These are phyloP conservation scores for Suhomyces atakaporum DNA, from an alignment of 1,139 yeast genomes.

Conservation along the genomic window DNA sequence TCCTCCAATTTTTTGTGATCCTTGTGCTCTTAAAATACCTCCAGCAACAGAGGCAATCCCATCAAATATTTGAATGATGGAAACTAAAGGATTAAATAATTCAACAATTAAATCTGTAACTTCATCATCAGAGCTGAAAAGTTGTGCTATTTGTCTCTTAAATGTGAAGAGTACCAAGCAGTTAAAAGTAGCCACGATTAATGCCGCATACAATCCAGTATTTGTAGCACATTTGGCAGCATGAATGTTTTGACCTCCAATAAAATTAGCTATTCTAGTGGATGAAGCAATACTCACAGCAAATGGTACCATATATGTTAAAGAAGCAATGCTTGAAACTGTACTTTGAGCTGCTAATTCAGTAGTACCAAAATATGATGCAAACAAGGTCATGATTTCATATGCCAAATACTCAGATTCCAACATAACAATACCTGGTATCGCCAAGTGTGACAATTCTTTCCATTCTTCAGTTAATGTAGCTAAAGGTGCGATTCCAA, in stretches of 20 bases:
- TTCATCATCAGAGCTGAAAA: conserved; percentile 70
- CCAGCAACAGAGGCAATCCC: conserved; percentile 82
- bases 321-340: conserved; percentile 75
- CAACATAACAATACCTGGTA: conserved; percentile 60
- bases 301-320: conserved; percentile 85
- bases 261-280: conserved; percentile 83
- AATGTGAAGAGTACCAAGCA: conserved; percentile 54
- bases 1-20: conserved; percentile 83
- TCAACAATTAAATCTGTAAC: conserved; percentile 52
- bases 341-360: conserved; percentile 90
- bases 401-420: conserved; percentile 62
- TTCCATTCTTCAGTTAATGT: conserved; percentile 63
- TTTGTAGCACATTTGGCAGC: conserved; percentile 65
- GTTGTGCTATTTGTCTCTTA: conserved; percentile 56
- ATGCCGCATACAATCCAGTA: conserved; percentile 62
- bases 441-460: conserved; percentile 55
- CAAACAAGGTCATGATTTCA: conserved; percentile 57
- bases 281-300: conserved; percentile 86
- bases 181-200: conserved; percentile 58
- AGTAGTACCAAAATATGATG: conserved; percentile 79
- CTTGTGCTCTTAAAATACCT: conserved; percentile 84
- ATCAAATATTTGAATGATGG: conserved; percentile 74
- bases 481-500: conserved; percentile 47
- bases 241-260: conserved; percentile 72
- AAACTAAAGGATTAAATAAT: conserved; percentile 67